Evolutionary conservation across 1,284 basidiomycete species (phyloP).

Genomic region (Sutorius eximius): DNA sequence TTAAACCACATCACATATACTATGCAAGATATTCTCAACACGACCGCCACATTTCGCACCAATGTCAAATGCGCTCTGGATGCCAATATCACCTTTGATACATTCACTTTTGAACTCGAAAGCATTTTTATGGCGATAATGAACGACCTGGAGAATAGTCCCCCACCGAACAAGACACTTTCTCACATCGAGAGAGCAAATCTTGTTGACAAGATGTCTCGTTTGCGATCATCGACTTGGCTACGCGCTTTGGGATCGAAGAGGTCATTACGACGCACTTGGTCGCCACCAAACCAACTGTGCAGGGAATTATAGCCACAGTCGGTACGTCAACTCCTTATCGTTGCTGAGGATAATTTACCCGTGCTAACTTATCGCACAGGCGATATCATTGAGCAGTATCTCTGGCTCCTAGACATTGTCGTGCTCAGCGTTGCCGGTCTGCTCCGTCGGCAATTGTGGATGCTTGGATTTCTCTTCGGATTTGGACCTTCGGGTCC

Average conservation of each 20-base stretch:
- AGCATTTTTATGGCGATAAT: background rate
- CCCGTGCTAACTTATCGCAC: background rate
- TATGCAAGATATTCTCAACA: conserved; percentile 10
- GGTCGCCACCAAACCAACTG: background rate
- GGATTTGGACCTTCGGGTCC: conserved; percentile 21
- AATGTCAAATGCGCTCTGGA: conserved; percentile 7
- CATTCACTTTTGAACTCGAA: conserved; percentile 6
- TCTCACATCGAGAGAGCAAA: conserved; percentile 2
- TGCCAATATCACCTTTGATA: background rate
- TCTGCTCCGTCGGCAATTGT: conserved; percentile 11
- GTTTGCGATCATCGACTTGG: background rate
- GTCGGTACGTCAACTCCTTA: conserved; percentile 10
- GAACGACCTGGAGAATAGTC: background rate
- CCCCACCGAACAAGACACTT: conserved; percentile 2
- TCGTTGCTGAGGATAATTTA: background rate
- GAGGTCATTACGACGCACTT: background rate
- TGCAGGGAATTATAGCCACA: background rate
- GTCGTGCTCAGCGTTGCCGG: conserved; percentile 2
- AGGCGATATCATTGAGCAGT: conserved; percentile 18
- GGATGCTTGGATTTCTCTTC: conserved; percentile 13
- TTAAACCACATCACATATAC: background rate
- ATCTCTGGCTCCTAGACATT: conserved; percentile 5
- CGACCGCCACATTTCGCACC: conserved; percentile 11
- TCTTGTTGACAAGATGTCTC: background rate
- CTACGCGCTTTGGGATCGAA: background rate